A percentile compares a stretch with the other conserved stretches of the same genome.
phyloP scores from a whole-genome alignment of 768 basidiomycete genomes.

The Hericium rajendrae region DNA sequence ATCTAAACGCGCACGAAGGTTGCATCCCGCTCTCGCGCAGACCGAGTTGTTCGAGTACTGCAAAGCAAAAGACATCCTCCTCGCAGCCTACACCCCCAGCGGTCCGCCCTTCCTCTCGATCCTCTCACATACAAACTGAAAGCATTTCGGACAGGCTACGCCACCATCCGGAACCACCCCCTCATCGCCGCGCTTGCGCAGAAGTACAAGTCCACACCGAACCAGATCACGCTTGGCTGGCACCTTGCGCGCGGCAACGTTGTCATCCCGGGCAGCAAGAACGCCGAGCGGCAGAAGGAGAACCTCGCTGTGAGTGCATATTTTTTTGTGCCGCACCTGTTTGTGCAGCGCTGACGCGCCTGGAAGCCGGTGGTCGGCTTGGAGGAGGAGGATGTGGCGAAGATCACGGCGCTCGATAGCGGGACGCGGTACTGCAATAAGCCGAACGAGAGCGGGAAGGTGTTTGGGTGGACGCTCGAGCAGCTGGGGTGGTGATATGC shows the following conservation, averaged over 20 bases:
- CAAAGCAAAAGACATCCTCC: conserved; percentile 52
- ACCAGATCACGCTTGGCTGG: neutral
- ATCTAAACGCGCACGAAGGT: neutral
- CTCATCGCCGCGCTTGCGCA: neutral
- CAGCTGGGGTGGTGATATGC: neutral
- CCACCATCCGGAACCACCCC: neutral
- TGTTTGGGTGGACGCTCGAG: neutral
- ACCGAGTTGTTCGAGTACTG: conserved; percentile 56
- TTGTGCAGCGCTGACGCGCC: neutral
- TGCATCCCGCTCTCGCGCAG: conserved; percentile 69
- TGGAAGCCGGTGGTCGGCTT: neutral
- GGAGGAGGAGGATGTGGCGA: neutral
- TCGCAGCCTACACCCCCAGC: conserved; percentile 77
- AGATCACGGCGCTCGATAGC: neutral
- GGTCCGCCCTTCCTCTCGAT: conserved; percentile 30
- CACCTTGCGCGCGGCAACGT: neutral
- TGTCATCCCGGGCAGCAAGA: neutral
- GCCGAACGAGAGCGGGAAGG: neutral
- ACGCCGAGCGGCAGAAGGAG: neutral
- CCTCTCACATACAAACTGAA: no score
- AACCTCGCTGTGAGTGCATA: neutral
- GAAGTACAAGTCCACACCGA: neutral
- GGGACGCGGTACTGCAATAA: neutral
- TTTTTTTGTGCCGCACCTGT: neutral
- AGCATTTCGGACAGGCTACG: neutral